Base-by-base conservation (phyloP, 345 rosid genomes). In the Hibiscus mutabilis region DNA sequence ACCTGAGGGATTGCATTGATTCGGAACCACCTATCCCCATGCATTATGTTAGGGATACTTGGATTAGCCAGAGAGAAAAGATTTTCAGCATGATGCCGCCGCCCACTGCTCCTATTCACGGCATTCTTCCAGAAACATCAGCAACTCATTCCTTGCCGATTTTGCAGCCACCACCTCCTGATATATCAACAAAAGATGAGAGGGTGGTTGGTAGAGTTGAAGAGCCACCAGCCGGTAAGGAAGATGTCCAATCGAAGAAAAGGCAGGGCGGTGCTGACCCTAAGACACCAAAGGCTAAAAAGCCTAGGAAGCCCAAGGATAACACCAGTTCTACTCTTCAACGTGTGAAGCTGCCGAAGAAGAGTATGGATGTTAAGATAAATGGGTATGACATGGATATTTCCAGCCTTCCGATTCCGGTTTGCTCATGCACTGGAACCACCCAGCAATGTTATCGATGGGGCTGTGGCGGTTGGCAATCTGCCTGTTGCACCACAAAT, bases 401-500 rank as follows among this genome's bases (percentile, higher is more conserved):
- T 73, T 89, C 98, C 0, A 84, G 91, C 70, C 81, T 93, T 73
- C 92, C 97, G 1, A 89, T 88, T 62, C 98, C 98, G 21, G 90
- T 91, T 51, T 93, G 98, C 83, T 86, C 99, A 0, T 95, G 99
- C 77, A 95, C 99, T 31, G 99, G 97, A 75, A 58, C 80, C 67
- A 83, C 97, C 22, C 97, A 90, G 83, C 99, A 92, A 66, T 95
- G 99, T 70, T 95, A 95, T 75, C 89, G 97, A 46, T 95, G 99
- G 99, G 99, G 99, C 24, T 90, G 97, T 53, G 99, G 99, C 22
- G 98, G 99, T 67, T 95, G 99, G 98, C 98, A 93, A 78, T 93
- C 97, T 0, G 97, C 98, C 15, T 93, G 98, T 68, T 93, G 98
- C 67, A 93, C 98, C 1, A 91, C 96, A 0, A 89, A 85, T 79